Conservation (phyloP, 2,329 filamentous ascomycete genomes). For the Cordyceps tenuipes region DNA sequence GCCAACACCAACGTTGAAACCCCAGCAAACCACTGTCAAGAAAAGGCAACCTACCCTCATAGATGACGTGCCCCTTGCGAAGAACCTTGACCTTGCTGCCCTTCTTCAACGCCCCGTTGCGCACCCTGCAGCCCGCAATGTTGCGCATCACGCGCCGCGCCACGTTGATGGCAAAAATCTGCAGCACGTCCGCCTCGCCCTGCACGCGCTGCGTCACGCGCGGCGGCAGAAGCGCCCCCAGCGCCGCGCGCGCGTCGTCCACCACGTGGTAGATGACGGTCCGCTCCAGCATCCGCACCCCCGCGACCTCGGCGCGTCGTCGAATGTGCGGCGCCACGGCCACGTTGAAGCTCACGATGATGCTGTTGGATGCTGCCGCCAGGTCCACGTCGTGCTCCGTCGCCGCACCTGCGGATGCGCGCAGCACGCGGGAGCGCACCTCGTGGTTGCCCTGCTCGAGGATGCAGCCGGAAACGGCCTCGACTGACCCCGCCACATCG, state of each 20-base stretch:
- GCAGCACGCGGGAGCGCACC: constrained; percentile 67
- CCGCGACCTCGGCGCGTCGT: constrained; percentile 58
- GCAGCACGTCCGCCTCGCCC: constrained; percentile 79
- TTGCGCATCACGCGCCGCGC: constrained; percentile 61
- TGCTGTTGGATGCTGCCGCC: constrained; percentile 65
- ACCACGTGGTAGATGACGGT: constrained; percentile 77
- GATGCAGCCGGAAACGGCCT: constrained; percentile 76
- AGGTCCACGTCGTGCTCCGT: constrained; percentile 85
- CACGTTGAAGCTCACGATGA: constrained; percentile 83
- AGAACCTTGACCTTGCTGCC: constrained; percentile 62
- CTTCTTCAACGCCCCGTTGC: constrained; percentile 66
- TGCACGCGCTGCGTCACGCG: constrained; percentile 60
- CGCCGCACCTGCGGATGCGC: constrained; percentile 68
- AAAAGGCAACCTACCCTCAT: constrained; percentile 55
- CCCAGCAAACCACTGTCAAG: constrained; percentile 20
- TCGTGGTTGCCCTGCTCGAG: constrained; percentile 76
- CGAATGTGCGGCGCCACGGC: constrained; percentile 58
- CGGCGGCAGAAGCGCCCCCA: constrained; percentile 64
- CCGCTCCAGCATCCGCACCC: constrained; percentile 73
- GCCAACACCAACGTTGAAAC: constrained; percentile 22
- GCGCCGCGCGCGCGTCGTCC: constrained; percentile 59
- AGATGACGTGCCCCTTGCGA: constrained; percentile 61
- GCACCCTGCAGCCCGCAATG: constrained; percentile 80
- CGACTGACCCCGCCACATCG: constrained; percentile 88
- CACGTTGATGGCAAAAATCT: constrained; percentile 77